Percentiles rank a stretch among this genome's conserved stretches.
Conservation (phyloP, 75 land plant genomes). For the Pseudotsuga menziesii region DNA sequence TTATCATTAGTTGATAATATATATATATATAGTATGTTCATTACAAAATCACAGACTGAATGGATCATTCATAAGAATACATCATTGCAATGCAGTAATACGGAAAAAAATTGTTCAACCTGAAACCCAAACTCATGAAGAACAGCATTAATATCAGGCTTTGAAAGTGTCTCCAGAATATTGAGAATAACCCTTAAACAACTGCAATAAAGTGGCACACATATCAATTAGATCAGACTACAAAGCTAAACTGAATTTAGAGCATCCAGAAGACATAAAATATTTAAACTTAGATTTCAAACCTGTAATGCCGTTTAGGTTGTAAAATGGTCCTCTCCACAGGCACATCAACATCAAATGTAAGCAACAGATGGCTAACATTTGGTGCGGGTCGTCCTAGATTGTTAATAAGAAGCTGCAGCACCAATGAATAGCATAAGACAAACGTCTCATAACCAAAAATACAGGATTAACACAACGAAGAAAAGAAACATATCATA, state of each 20-base stretch:
- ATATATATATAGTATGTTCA: too few relatives aligned
- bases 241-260: too few relatives aligned
- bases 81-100: too few relatives aligned
- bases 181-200: conserved; percentile 89
- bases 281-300: not conserved
- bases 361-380: conserved; percentile 78
- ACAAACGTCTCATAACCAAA: not conserved
- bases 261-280: not conserved
- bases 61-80: too few relatives aligned
- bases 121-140: conserved; percentile 93
- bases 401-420: conserved; percentile 88
- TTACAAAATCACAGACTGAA: too few relatives aligned
- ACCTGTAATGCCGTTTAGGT: conserved; percentile 94
- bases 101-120: conserved; percentile 25
- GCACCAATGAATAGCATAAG: conserved; percentile 2
- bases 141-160: conserved; percentile 75
- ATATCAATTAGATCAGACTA: too few relatives aligned
- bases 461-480: not conserved
- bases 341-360: conserved; percentile 73
- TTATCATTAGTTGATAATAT: too few relatives aligned
- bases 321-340: conserved; percentile 81
- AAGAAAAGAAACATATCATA: not conserved
- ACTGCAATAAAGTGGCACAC: conserved; percentile 27
- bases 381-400: conserved; percentile 84
- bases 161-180: conserved; percentile 63